Evolutionary conservation across 768 basidiomycete species (phyloP), one percentile per base, ranked within the genome.

Genomic region (Hydnomerulius pinastri): DNA sequence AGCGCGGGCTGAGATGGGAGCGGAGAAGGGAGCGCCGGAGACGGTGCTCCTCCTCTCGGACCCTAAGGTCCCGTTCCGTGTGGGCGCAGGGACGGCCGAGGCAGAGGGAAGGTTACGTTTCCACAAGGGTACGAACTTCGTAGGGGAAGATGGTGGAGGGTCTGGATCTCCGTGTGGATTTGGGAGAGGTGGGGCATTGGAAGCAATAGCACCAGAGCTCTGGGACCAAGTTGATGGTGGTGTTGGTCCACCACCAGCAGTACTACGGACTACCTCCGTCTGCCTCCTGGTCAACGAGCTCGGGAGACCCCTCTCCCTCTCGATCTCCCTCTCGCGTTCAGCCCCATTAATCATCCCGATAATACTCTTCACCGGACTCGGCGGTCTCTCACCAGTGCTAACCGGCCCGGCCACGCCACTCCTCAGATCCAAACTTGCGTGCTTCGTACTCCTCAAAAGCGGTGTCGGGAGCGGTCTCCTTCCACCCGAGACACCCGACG

Each of bases 71-170:
- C 53, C 50, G 49, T 51, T 51, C 17, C 10, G 23, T 17, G 38
- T 54, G 24, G 58, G 28, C 47, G 56, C 25, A 17, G 46, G 53
- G 51, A 60, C 29, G 53, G 60, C 32, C 51, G 67, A 30, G 52
- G 66, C 28, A 48, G 59, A 12, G 64, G 58, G 56, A 1, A 71
- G 52, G 21, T 58, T 66, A 24, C 74, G 74, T 60, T 75, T 76
- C 77, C 76, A 78, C 11, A 72, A 57, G 3, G 79, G 77, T 9
- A 73, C 66, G 45, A 73, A 71, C 25, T 68, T 74, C 27, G 63
- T 56, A 47, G 51, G 57, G 30, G 50, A n/a, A n/a, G n/a, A 57
- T 32, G 59, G 28, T 18, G 55, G n/a, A 24, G 28, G 24, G 2
- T 46, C 45, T 21, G 29, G 28, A 20, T 6, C 23, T 17, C 28